Evolutionary conservation across 2,329 filamentous ascomycete genomes (phyloP).

Genomic region (Botrytis paeoniae): DNA sequence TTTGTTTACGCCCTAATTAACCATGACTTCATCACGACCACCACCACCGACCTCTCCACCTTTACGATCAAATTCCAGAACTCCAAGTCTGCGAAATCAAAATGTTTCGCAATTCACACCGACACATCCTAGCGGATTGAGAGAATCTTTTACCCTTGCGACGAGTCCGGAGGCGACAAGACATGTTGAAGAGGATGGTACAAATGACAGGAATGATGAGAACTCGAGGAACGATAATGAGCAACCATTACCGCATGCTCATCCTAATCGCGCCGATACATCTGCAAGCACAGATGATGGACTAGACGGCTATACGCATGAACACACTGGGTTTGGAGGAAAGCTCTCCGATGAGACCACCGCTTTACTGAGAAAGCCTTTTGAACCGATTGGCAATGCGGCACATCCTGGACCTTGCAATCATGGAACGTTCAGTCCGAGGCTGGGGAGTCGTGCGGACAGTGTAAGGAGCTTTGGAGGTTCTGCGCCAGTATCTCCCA

Average conservation of each 20-base stretch:
- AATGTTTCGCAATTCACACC: constrained; percentile 24
- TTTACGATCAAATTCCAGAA: constrained; percentile 1
- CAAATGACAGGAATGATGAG: constrained; percentile 15
- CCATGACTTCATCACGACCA: constrained; percentile 16
- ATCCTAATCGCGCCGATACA: constrained; percentile 26
- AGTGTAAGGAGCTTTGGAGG: constrained; percentile 33
- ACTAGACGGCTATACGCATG: constrained; percentile 19
- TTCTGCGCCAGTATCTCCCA: constrained; percentile 21
- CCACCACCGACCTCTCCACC: constrained; percentile 5
- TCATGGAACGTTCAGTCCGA: constrained; percentile 75
- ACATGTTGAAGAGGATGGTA: constrained; percentile 24
- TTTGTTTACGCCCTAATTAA: background rate
- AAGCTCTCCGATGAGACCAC: constrained; percentile 47
- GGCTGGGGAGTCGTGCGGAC: constrained; percentile 44
- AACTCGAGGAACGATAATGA: background rate
- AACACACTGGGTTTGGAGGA: constrained; percentile 16
- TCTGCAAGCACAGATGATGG: constrained; percentile 23
- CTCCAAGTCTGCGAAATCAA: constrained; percentile 16
- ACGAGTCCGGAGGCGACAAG: constrained; percentile 24
- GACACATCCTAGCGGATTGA: constrained; percentile 32
- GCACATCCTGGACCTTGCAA: constrained; percentile 49
- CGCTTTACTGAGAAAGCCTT: constrained; percentile 47
- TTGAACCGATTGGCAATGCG: constrained; percentile 30
- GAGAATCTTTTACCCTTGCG: constrained; percentile 33
- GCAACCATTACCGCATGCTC: constrained; percentile 26